Percentiles rank a stretch among this genome's conserved stretches.
These are phyloP conservation scores for Lactifluus pinguis DNA, from an alignment of 768 basidiomycete genomes.

Conservation along the genomic window DNA sequence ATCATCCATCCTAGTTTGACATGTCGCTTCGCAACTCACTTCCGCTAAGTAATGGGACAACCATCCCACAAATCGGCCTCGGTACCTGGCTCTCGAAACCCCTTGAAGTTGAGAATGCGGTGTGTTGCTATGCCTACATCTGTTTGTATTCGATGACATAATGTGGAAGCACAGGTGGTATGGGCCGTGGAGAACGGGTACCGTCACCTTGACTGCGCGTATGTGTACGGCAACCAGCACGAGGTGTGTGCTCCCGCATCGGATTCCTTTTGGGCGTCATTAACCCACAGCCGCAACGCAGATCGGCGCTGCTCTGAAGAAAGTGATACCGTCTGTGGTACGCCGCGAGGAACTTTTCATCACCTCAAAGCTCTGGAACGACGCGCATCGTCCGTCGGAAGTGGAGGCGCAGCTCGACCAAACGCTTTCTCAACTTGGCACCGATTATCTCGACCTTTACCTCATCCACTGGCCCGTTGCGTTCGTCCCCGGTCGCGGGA, in stretches of 20 bases:
- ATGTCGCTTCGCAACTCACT: conserved; percentile 38
- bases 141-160: not conserved
- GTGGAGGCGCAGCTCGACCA: conserved; percentile 71
- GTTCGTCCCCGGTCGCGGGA: conserved; percentile 45
- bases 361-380: conserved; percentile 81
- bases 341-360: conserved; percentile 75
- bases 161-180: conserved; percentile 45
- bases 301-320: conserved; percentile 65
- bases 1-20: too few relatives aligned
- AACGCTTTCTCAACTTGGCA: conserved; percentile 62
- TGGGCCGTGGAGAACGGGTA: conserved; percentile 68
- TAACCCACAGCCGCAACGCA: conserved; percentile 2
- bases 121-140: conserved; percentile 22
- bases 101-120: conserved; percentile 66
- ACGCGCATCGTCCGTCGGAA: conserved; percentile 50
- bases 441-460: conserved; percentile 76
- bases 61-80: conserved; percentile 69
- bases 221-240: conserved; percentile 71
- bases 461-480: conserved; percentile 76
- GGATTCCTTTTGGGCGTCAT: not conserved
- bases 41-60: conserved; percentile 38
- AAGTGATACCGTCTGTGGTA: conserved; percentile 68
- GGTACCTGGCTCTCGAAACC: conserved; percentile 77
- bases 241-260: conserved; percentile 31
- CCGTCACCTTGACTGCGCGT: conserved; percentile 78